Conservation (phyloP, 2,329 filamentous ascomycete species). For the Zopfia rhizophila region DNA sequence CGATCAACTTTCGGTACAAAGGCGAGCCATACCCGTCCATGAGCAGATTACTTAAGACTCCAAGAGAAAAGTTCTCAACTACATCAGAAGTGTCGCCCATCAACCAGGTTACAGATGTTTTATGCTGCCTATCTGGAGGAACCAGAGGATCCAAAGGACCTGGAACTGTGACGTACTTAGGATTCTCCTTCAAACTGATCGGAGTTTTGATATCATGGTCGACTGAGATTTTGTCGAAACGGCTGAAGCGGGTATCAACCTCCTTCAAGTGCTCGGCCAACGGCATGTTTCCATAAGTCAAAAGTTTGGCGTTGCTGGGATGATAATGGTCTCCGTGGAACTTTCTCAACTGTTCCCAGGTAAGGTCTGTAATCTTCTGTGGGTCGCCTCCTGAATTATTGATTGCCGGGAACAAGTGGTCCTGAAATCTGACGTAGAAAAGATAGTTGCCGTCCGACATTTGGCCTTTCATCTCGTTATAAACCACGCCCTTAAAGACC, state of each 20-base stretch:
- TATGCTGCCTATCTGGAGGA: slow-evolving; percentile 86
- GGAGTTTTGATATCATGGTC: slow-evolving; percentile 81
- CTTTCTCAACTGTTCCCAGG: slow-evolving; percentile 85
- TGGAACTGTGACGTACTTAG: slow-evolving; percentile 74
- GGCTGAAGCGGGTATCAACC: slow-evolving; percentile 76
- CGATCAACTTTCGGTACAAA: slow-evolving; percentile 87
- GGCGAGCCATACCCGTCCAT: slow-evolving; percentile 97
- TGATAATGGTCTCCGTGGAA: slow-evolving; percentile 97
- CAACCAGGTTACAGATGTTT: slow-evolving; percentile 94
- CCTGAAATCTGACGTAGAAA: slow-evolving; percentile 94
- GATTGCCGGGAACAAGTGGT: slow-evolving; percentile 91
- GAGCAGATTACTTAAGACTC: slow-evolving; percentile 82
- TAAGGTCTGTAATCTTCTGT: slow-evolving; percentile 94
- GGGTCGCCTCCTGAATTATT: slow-evolving; percentile 98
- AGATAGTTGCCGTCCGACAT: slow-evolving; percentile 98
- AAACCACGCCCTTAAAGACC: slow-evolving; percentile 97
- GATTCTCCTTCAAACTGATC: slow-evolving; percentile 73
- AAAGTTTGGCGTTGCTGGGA: slow-evolving; percentile 94
- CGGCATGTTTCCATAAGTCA: slow-evolving; percentile 95
- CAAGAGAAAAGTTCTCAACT: slow-evolving; percentile 87
- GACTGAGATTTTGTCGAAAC: slow-evolving; percentile 75
- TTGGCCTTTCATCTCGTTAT: slow-evolving; percentile 99
- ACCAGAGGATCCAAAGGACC: slow-evolving; percentile 90
- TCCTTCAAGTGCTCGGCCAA: slow-evolving; percentile 82
- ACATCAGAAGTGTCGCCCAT: slow-evolving; percentile 84